Evolutionary conservation across 257 asterid genomes (phyloP).

Genomic region (Jaltomata sinuosa): DNA sequence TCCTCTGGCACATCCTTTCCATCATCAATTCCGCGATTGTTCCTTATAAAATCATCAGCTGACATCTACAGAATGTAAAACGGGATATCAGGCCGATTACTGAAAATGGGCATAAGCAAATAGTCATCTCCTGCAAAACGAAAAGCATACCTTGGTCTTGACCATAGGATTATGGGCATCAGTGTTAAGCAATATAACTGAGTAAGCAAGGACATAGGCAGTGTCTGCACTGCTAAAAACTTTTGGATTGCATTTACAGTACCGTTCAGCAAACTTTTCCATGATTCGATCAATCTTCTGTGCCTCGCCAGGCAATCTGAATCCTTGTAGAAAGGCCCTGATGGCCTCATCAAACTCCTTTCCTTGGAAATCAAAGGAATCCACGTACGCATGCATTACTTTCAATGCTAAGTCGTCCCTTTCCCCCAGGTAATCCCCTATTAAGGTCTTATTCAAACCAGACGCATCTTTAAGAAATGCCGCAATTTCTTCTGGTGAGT

Average conservation of each 20-base stretch:
- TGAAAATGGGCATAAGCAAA: neutral
- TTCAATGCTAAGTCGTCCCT: slow-evolving; percentile 91
- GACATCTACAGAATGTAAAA: slow-evolving; percentile 59
- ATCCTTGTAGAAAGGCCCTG: slow-evolving; percentile 82
- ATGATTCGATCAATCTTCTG: slow-evolving; percentile 97
- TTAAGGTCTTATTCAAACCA: slow-evolving; percentile 80
- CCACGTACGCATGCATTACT: slow-evolving; percentile 98
- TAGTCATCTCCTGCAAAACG: neutral
- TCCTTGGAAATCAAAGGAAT: slow-evolving; percentile 93
- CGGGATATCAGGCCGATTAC: neutral
- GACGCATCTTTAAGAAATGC: slow-evolving; percentile 77
- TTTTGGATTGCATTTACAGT: slow-evolving; percentile 89
- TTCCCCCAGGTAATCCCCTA: slow-evolving; percentile 98
- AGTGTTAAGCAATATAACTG: slow-evolving; percentile 92
- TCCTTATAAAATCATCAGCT: slow-evolving; percentile 86
- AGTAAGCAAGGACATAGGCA: slow-evolving; percentile 96
- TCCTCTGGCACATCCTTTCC: slow-evolving; percentile 96
- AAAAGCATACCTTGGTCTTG: slow-evolving; percentile 74
- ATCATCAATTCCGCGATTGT: slow-evolving; percentile 97
- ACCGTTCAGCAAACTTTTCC: slow-evolving; percentile 97
- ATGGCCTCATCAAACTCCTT: slow-evolving; percentile 95
- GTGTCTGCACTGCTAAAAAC: slow-evolving; percentile 95
- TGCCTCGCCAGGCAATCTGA: slow-evolving; percentile 98
- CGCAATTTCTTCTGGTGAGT: slow-evolving; percentile 84
- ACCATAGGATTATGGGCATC: slow-evolving; percentile 99